Conservation (phyloP, 208 protist species). For the Crithidia brevicula region DNA sequence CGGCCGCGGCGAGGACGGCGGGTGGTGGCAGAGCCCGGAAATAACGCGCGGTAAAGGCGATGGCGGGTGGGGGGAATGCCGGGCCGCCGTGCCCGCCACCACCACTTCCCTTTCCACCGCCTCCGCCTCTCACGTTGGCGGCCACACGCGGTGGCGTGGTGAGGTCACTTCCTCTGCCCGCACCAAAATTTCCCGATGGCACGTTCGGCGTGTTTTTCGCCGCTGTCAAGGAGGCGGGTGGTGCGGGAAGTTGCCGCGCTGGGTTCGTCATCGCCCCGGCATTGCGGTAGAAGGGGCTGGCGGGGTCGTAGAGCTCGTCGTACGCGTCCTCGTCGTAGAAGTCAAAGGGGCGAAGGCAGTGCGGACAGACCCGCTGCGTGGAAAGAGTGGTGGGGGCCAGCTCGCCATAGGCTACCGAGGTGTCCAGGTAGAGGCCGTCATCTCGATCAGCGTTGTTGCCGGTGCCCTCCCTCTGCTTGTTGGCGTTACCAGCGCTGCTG, state of each 20-base stretch:
- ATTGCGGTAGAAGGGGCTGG: conserved; percentile 10
- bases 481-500: not conserved
- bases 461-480: not conserved
- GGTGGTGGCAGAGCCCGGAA: conserved; percentile 57
- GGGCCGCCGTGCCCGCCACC: not conserved
- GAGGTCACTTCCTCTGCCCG: too few relatives aligned
- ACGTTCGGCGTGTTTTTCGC: too few relatives aligned
- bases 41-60: conserved; percentile 66
- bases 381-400: conserved; percentile 29
- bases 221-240: too few relatives aligned
- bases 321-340: conserved; percentile 18
- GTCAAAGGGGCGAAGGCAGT: conserved; percentile 39
- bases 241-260: too few relatives aligned
- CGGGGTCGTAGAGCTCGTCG: conserved; percentile 7
- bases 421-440: too few relatives aligned
- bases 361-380: conserved; percentile 39
- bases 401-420: conserved; percentile 16
- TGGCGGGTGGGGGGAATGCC: not conserved
- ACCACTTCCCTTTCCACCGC: not conserved
- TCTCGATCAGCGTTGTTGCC: not conserved
- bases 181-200: too few relatives aligned
- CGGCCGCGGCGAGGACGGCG: conserved; percentile 14
- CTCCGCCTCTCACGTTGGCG: too few relatives aligned
- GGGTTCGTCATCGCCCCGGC: not conserved
- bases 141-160: too few relatives aligned